phyloP scores from a whole-genome alignment of 164 flowering plant genomes.

The Chimonanthus praecox region DNA sequence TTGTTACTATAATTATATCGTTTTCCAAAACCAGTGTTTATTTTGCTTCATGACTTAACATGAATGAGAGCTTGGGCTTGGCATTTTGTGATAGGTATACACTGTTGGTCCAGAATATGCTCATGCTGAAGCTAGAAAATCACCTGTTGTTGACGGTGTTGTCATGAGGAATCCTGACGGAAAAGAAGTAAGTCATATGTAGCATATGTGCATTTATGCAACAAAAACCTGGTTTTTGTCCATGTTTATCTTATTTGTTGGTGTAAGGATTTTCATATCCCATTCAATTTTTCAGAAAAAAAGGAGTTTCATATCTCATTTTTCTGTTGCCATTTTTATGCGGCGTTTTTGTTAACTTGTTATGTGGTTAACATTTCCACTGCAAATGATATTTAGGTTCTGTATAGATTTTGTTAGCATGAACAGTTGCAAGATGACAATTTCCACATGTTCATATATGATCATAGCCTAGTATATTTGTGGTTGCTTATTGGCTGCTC shows the following conservation, averaged over 20 bases:
- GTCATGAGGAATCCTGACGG: conserved; percentile 99
- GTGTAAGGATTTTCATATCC: background rate
- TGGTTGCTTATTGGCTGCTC: too few species aligned
- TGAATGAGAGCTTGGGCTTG: conserved; percentile 5
- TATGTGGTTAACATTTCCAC: too few species aligned
- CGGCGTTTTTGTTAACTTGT: too few species aligned
- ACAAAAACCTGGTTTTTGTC: background rate
- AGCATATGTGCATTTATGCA: background rate
- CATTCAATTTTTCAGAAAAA: background rate
- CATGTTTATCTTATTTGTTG: background rate
- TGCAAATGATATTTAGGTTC: too few species aligned
- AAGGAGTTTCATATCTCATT: too few species aligned
- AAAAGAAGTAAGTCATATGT: conserved; percentile 69
- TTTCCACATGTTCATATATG: too few species aligned
- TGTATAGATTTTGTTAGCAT: too few species aligned
- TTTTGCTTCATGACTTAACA: background rate
- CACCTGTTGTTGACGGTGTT: conserved; percentile 99
- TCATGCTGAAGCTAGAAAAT: conserved; percentile 99
- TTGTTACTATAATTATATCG: background rate
- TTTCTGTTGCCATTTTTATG: too few species aligned
- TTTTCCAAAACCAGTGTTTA: background rate
- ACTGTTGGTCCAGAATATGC: conserved; percentile 99
- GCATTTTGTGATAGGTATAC: conserved; percentile 58
- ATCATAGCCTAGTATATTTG: too few species aligned
- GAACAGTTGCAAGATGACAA: too few species aligned